phyloP scores from a whole-genome alignment of 1,284 basidiomycete species.

The Microbotryomycetes sp. region DNA sequence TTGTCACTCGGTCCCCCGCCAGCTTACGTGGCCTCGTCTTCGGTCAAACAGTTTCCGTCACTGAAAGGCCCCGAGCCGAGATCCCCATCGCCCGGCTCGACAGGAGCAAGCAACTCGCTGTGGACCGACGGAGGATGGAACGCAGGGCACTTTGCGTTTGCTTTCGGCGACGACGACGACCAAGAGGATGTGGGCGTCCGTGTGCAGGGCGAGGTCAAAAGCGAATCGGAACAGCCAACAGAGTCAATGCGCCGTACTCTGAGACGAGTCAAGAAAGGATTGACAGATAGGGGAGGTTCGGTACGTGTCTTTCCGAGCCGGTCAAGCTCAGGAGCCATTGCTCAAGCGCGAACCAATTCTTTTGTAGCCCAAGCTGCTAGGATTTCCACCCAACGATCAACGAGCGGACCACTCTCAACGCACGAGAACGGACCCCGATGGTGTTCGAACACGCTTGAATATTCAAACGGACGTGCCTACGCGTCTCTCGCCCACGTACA shows the following conservation, averaged over 20 bases:
- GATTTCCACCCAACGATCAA: background rate
- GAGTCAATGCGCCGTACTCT: background rate
- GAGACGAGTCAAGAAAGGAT: background rate
- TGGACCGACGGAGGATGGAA: constrained; percentile 19
- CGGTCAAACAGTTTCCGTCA: too few species aligned
- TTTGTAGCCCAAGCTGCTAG: too few species aligned
- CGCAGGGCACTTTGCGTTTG: constrained; percentile 17
- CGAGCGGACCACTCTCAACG: constrained; percentile 8
- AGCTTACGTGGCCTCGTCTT: too few species aligned
- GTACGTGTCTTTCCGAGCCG: too few species aligned
- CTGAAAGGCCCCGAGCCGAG: too few species aligned
- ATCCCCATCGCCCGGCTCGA: too few species aligned
- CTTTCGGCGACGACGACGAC: background rate
- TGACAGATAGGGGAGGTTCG: background rate
- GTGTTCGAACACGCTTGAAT: constrained; percentile 6
- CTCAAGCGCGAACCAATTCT: background rate
- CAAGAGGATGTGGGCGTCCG: background rate
- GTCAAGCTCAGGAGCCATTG: background rate
- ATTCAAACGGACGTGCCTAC: background rate
- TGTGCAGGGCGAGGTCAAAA: background rate
- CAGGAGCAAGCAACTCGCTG: too few species aligned
- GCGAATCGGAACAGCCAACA: background rate
- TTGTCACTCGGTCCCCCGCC: too few species aligned
- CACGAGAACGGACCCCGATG: constrained; percentile 22
- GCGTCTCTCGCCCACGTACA: too few species aligned